phyloP scores from a whole-genome alignment of 1,284 basidiomycete genomes.

The Somion occarium region DNA sequence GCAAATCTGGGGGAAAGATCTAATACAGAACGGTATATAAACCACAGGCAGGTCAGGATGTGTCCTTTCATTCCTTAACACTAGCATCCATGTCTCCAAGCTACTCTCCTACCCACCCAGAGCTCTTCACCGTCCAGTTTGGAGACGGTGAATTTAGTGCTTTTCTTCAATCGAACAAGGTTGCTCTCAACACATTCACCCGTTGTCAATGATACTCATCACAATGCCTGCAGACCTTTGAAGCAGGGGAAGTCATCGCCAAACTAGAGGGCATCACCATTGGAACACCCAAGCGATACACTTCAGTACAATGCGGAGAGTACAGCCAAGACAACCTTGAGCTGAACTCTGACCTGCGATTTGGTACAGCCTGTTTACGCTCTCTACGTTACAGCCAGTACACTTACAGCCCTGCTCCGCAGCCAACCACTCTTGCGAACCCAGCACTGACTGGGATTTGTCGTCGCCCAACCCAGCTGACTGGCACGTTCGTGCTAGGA shows the following conservation, averaged over 20 bases:
- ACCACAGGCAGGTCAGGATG: too few relatives aligned
- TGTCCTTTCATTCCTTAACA: too few relatives aligned
- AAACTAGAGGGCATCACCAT: slow-evolving; percentile 24
- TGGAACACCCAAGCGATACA: slow-evolving; percentile 31
- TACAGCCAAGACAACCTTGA: slow-evolving; percentile 56
- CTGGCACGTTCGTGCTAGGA: slow-evolving; percentile 37
- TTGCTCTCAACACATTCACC: too few relatives aligned
- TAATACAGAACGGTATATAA: too few relatives aligned
- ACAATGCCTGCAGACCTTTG: slow-evolving; percentile 24
- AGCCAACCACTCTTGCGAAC: slow-evolving; percentile 67
- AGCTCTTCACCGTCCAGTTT: slow-evolving; percentile 4
- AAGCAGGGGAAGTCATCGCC: slow-evolving; percentile 30
- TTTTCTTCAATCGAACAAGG: slow-evolving; percentile 4
- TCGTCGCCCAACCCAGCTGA: slow-evolving; percentile 31
- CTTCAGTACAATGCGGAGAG: slow-evolving; percentile 38
- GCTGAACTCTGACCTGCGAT: slow-evolving; percentile 61
- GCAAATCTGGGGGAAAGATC: too few relatives aligned
- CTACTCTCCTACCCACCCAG: slow-evolving; percentile 1
- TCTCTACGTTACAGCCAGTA: background rate
- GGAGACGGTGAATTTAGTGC: slow-evolving; percentile 3
- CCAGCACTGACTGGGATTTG: slow-evolving; percentile 53
- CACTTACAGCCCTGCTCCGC: background rate
- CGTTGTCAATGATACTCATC: too few relatives aligned
- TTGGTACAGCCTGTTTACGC: slow-evolving; percentile 30
- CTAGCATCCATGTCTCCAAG: slow-evolving; percentile 3